phyloP scores from a whole-genome alignment of 306 rosid genomes.

The Leucaena leucocephala region DNA sequence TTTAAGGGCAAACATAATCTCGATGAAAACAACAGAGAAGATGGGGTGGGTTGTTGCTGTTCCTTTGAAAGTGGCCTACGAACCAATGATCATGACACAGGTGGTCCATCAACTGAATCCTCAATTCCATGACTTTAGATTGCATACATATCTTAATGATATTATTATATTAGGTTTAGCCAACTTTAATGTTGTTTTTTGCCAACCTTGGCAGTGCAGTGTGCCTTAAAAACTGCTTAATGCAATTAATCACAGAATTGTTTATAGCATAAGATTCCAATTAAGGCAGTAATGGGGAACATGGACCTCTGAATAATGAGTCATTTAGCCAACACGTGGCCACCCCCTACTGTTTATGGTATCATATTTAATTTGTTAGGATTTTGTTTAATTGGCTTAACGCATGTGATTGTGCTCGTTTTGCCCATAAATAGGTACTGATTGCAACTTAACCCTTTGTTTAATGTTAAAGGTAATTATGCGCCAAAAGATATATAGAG shows the following conservation, averaged over 20 bases:
- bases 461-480: constrained; percentile 31
- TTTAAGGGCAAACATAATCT: constrained; percentile 24
- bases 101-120: constrained; percentile 40
- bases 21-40: constrained; percentile 10
- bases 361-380: constrained; percentile 38
- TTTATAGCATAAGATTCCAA: constrained; percentile 42
- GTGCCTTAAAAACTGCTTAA: constrained; percentile 30
- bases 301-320: constrained; percentile 35
- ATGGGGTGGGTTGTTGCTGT: constrained; percentile 52
- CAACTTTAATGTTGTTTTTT: constrained; percentile 16
- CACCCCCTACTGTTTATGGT: constrained; percentile 30
- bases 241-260: constrained; percentile 33
- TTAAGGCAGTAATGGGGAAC: constrained; percentile 52
- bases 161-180: constrained; percentile 7
- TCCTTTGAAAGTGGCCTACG: constrained; percentile 45
- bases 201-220: constrained; percentile 32
- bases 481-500: constrained; percentile 31
- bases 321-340: constrained; percentile 54
- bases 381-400: constrained; percentile 40
- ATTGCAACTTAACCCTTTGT: constrained; percentile 42
- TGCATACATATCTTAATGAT: constrained; percentile 19
- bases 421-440: constrained; percentile 55
- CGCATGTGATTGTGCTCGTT: constrained; percentile 39
- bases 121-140: constrained; percentile 37
- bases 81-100: constrained; percentile 42